These are phyloP conservation scores for Cladosporium sp. DNA, from an alignment of 2,329 filamentous ascomycete species.

Conservation along the genomic window DNA sequence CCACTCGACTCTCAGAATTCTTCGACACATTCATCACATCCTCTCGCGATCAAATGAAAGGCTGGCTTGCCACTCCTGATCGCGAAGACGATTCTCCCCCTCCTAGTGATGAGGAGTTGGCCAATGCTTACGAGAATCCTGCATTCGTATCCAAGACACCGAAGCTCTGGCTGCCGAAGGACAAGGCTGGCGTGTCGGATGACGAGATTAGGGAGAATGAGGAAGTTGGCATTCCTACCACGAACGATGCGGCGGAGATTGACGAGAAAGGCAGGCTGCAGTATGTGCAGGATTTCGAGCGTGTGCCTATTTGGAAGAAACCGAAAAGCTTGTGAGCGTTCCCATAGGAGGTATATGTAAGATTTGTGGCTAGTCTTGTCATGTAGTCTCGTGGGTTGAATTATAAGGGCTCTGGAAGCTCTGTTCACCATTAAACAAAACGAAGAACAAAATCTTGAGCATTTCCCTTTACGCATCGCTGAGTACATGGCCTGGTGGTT, in stretches of 20 bases:
- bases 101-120: conserved; percentile 23
- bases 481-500: too few species aligned
- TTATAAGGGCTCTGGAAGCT: too few species aligned
- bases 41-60: conserved; percentile 19
- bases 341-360: too few species aligned
- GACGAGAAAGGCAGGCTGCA: conserved; percentile 42
- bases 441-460: too few species aligned
- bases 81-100: conserved; percentile 17
- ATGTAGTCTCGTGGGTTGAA: too few species aligned
- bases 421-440: too few species aligned
- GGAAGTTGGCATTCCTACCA: conserved; percentile 37
- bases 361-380: too few species aligned
- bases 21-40: conserved; percentile 27
- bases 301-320: conserved; percentile 39
- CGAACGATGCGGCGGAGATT: conserved; percentile 41
- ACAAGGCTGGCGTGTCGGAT: conserved; percentile 39
- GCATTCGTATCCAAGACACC: conserved; percentile 40
- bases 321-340: neutral
- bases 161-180: conserved; percentile 42
- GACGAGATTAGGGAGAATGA: conserved; percentile 39
- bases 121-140: conserved; percentile 42
- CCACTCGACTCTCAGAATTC: conserved; percentile 24
- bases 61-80: conserved; percentile 20
- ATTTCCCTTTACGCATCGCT: too few species aligned
- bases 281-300: conserved; percentile 40